Conservation (phyloP, 192 early-diverging fungal species). For the Phlyctochytrium planicorne region DNA sequence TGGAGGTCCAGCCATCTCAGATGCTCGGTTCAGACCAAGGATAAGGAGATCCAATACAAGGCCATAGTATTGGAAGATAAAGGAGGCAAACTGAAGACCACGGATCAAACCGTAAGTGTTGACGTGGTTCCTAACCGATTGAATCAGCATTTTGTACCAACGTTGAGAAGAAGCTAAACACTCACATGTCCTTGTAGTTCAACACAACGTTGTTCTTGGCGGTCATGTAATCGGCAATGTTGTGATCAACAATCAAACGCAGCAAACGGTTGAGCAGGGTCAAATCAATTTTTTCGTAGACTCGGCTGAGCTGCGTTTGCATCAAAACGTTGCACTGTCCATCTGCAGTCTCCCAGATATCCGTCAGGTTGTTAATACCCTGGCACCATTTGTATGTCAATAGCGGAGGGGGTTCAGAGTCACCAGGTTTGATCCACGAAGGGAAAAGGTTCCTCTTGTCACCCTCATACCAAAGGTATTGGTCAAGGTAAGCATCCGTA, state of each 20-base stretch:
- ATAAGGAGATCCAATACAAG: constrained; percentile 93
- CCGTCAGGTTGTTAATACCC: constrained; percentile 96
- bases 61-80: constrained; percentile 99
- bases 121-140: constrained; percentile 75
- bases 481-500: constrained; percentile 97
- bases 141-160: too few relatives aligned
- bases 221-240: constrained; percentile 99
- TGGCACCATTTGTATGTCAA: constrained; percentile 98
- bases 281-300: constrained; percentile 97
- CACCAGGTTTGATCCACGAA: constrained; percentile 98
- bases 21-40: constrained; percentile 89
- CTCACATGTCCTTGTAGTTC: constrained; percentile 96
- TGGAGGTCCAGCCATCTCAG: constrained; percentile 95
- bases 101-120: constrained; percentile 96
- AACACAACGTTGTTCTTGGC: constrained; percentile 99
- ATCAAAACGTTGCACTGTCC: constrained; percentile 97
- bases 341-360: constrained; percentile 87
- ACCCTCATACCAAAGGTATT: constrained; percentile 99
- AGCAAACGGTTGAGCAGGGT: constrained; percentile 91
- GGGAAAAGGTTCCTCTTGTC: constrained; percentile 97
- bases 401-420: constrained; percentile 94
- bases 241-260: constrained; percentile 96
- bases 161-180: not conserved
- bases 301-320: constrained; percentile 87
- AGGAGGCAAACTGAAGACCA: constrained; percentile 96